Evolutionary conservation across 2,329 filamentous ascomycete genomes (phyloP).

Genomic region (Neocucurbitaria cava): DNA sequence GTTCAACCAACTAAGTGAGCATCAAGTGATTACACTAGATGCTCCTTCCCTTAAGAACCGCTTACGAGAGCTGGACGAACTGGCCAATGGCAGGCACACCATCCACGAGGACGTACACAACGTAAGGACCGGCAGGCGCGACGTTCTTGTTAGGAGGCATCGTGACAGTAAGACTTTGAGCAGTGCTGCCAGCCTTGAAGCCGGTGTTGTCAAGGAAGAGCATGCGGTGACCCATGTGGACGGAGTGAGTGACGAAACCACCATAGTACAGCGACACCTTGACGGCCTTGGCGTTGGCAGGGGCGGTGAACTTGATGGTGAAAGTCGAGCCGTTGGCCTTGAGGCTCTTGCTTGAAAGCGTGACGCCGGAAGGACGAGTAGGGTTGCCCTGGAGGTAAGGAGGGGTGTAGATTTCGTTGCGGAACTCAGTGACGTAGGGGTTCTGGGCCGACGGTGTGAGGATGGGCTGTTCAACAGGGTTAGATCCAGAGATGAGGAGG

Average conservation of each 20-base stretch:
- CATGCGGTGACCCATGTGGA: conserved; percentile 69
- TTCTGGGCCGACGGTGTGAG: conserved; percentile 53
- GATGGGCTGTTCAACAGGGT: conserved; percentile 66
- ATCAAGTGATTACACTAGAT: background rate
- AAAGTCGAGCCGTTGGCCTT: conserved; percentile 55
- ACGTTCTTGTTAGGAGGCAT: conserved; percentile 64
- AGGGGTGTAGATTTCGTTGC: conserved; percentile 67
- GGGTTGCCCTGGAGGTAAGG: conserved; percentile 65
- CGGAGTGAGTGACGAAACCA: conserved; percentile 66
- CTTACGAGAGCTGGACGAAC: conserved; percentile 55
- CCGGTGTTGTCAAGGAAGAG: conserved; percentile 59
- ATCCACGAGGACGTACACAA: conserved; percentile 65
- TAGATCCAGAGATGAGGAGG: conserved; percentile 65
- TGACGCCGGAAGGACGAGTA: conserved; percentile 58
- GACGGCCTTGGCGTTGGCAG: conserved; percentile 51
- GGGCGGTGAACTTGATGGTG: conserved; percentile 56
- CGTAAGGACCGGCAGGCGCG: conserved; percentile 66
- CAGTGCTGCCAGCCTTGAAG: conserved; percentile 51
- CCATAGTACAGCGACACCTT: conserved; percentile 64
- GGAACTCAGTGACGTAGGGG: conserved; percentile 66
- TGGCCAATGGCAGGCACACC: conserved; percentile 62
- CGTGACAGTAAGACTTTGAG: conserved; percentile 59
- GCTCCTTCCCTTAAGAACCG: background rate
- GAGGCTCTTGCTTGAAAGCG: conserved; percentile 54
- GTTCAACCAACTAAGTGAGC: background rate